Percentiles rank a stretch among this genome's conserved stretches.
These are phyloP conservation scores for Saccharomycopsis crataegensis DNA, from an alignment of 1,139 yeast genomes.

Conservation along the genomic window DNA sequence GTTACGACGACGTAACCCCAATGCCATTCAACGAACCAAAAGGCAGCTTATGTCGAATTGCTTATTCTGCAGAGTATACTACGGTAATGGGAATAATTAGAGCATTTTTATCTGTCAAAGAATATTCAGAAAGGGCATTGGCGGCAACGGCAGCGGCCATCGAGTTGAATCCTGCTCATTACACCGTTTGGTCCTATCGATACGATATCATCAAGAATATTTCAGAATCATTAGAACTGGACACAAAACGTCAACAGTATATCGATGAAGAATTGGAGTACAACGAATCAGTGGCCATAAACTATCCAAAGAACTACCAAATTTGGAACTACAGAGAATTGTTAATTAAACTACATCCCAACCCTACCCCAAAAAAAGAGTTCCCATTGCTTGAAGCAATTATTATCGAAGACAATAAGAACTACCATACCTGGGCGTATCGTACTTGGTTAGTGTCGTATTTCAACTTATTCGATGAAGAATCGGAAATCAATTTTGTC, in stretches of 20 bases:
- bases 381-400: constrained; percentile 55
- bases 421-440: constrained; percentile 96
- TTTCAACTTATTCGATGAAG: constrained; percentile 39
- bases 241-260: constrained; percentile 17
- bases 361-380: constrained; percentile 42
- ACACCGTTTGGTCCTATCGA: constrained; percentile 84
- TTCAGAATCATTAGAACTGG: constrained; percentile 20
- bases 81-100: constrained; percentile 53
- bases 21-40: constrained; percentile 39
- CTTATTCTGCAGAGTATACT: constrained; percentile 69
- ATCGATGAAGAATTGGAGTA: constrained; percentile 54
- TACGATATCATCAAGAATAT: constrained; percentile 40
- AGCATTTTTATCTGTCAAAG: constrained; percentile 52
- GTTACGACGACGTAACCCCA: constrained; percentile 37
- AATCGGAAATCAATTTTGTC: constrained; percentile 47
- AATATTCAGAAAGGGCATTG: constrained; percentile 65
- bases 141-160: constrained; percentile 59
- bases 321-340: constrained; percentile 89
- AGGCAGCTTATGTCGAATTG: constrained; percentile 57
- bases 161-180: constrained; percentile 75
- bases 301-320: constrained; percentile 86
- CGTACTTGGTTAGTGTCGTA: constrained; percentile 68
- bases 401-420: constrained; percentile 74
- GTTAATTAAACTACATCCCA: constrained; percentile 33
- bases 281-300: constrained; percentile 70